phyloP scores from a whole-genome alignment of 176 grass and related monocot genomes.

The Puya raimondii region DNA sequence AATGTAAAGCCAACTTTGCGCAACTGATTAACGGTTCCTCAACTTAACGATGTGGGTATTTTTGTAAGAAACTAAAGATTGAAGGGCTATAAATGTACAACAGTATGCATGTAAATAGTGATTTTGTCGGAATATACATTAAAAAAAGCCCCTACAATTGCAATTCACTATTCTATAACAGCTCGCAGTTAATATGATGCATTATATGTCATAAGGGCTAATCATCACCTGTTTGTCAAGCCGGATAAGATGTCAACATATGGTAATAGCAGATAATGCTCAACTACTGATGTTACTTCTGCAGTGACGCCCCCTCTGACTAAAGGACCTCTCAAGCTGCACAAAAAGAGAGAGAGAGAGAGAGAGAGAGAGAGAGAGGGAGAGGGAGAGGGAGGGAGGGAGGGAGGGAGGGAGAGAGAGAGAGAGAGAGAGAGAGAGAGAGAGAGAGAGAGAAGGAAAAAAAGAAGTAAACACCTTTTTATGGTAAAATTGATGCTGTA shows the following conservation, averaged over 20 bases:
- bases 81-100: background rate
- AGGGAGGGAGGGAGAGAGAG: background rate
- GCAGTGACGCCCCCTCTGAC: constrained; percentile 13
- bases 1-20: too few species aligned
- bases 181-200: background rate
- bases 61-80: background rate
- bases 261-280: constrained; percentile 46
- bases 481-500: background rate
- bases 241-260: constrained; percentile 36
- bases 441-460: background rate
- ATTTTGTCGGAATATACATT: background rate
- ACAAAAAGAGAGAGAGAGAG: background rate
- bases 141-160: background rate
- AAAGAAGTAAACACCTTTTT: background rate
- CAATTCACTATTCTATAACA: background rate
- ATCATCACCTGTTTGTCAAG: constrained; percentile 32
- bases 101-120: background rate
- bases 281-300: constrained; percentile 32
- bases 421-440: background rate
- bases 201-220: constrained; percentile 7
- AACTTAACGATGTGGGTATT: background rate
- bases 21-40: too few species aligned
- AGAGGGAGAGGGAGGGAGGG: background rate
- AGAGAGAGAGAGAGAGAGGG: background rate
- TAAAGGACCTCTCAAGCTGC: constrained; percentile 43